These are phyloP conservation scores for Ophiocordyceps camponoti-rufipedis DNA, from an alignment of 2,329 filamentous ascomycete genomes.

Conservation along the genomic window DNA sequence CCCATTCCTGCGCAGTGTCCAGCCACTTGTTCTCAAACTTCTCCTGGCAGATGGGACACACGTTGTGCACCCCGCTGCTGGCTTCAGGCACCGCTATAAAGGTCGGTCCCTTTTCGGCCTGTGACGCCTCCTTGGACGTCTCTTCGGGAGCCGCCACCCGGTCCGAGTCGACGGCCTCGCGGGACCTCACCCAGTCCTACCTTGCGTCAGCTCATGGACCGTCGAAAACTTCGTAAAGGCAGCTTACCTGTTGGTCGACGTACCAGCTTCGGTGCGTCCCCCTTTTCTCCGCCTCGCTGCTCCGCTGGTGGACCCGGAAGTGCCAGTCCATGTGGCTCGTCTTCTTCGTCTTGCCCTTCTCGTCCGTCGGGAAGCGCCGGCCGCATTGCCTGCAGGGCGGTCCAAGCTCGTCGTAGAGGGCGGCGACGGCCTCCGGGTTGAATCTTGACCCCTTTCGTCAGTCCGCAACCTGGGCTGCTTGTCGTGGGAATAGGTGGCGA, in stretches of 20 bases:
- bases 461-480: background rate
- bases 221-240: too few species aligned
- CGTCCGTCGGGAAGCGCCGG: slow-evolving; percentile 61
- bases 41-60: slow-evolving; percentile 91
- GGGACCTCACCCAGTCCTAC: slow-evolving; percentile 78
- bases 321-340: slow-evolving; percentile 95
- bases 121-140: slow-evolving; percentile 14
- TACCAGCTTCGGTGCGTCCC: slow-evolving; percentile 92
- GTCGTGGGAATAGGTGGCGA: slow-evolving; percentile 3
- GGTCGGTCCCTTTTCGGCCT: slow-evolving; percentile 27
- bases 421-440: slow-evolving; percentile 54
- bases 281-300: slow-evolving; percentile 68
- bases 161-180: slow-evolving; percentile 58
- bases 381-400: slow-evolving; percentile 87
- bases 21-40: slow-evolving; percentile 86
- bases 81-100: slow-evolving; percentile 78
- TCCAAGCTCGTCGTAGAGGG: slow-evolving; percentile 64
- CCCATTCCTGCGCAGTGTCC: slow-evolving; percentile 86
- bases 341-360: slow-evolving; percentile 69
- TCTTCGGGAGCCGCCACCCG: slow-evolving; percentile 17
- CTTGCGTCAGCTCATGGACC: background rate
- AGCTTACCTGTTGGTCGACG: slow-evolving; percentile 62
- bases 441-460: slow-evolving; percentile 28
- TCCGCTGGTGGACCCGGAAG: slow-evolving; percentile 80
- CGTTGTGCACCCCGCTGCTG: slow-evolving; percentile 50